phyloP scores from a whole-genome alignment of 148 eudicot genomes.

The Beta vulgaris region DNA sequence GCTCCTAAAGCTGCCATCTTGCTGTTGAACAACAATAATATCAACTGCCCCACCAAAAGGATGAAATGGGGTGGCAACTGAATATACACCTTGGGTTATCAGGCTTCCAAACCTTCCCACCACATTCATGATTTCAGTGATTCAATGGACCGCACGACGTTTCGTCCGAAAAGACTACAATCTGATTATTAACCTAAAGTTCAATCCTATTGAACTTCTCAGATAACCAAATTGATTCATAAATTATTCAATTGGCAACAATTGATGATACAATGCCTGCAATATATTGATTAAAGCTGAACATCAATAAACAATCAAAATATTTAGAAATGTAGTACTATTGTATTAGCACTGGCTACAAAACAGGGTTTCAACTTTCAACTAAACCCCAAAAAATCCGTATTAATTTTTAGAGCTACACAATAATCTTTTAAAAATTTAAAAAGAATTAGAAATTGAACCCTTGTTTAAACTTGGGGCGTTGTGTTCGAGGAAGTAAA shows the following conservation, averaged over 20 bases:
- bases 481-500: too few relatives aligned
- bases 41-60: constrained; percentile 99
- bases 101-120: constrained; percentile 79
- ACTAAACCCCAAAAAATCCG: background rate
- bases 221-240: constrained; percentile 25
- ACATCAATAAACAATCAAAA: constrained; percentile 12
- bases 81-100: constrained; percentile 84
- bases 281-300: constrained; percentile 17
- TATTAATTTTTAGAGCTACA: too few relatives aligned
- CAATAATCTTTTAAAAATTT: too few relatives aligned
- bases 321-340: too few relatives aligned
- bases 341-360: too few relatives aligned
- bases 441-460: too few relatives aligned
- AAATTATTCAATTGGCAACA: constrained; percentile 4
- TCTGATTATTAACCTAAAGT: constrained; percentile 11
- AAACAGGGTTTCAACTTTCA: too few relatives aligned
- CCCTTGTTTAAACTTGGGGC: too few relatives aligned
- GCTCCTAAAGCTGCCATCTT: constrained; percentile 78
- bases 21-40: constrained; percentile 88
- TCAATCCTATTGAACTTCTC: constrained; percentile 10
- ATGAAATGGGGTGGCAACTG: constrained; percentile 97
- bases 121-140: constrained; percentile 64
- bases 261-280: constrained; percentile 31
- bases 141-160: constrained; percentile 24
- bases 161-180: constrained; percentile 18